phyloP scores from a whole-genome alignment of 2,329 filamentous ascomycete species.

The Microsporum audouinii region DNA sequence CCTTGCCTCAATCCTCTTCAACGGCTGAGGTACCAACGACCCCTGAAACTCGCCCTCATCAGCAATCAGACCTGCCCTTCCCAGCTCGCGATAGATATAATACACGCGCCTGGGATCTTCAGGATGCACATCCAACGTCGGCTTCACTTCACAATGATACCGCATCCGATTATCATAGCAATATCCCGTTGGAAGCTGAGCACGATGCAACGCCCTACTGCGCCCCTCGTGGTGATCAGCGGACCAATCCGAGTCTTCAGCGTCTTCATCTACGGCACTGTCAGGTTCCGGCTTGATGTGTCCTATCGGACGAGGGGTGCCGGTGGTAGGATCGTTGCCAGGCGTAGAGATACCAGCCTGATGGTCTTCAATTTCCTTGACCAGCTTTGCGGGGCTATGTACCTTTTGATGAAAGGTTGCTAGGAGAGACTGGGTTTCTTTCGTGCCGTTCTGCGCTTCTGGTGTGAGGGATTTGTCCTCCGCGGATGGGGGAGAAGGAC shows the following conservation, averaged over 20 bases:
- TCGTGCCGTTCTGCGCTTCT: neutral
- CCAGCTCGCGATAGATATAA: conserved; percentile 83
- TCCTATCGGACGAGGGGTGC: neutral
- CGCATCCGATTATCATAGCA: conserved; percentile 96
- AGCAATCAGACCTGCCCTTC: conserved; percentile 60
- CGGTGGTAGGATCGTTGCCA: neutral
- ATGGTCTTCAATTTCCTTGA: conserved; percentile 11
- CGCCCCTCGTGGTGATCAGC: conserved; percentile 23
- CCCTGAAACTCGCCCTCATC: conserved; percentile 45
- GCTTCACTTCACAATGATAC: conserved; percentile 75
- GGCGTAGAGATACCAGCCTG: conserved; percentile 7
- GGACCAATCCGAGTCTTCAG: conserved; percentile 30
- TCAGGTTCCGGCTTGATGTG: conserved; percentile 17
- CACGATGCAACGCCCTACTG: conserved; percentile 35
- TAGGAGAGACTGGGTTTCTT: conserved; percentile 10
- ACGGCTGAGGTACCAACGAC: conserved; percentile 41
- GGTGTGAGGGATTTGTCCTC: neutral
- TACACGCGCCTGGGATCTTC: conserved; percentile 90
- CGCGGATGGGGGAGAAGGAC: conserved; percentile 9
- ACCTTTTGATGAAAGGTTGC: conserved; percentile 16
- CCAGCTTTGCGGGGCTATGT: conserved; percentile 11
- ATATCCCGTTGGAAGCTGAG: conserved; percentile 57
- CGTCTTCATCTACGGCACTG: conserved; percentile 25
- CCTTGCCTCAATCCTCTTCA: conserved; percentile 63
- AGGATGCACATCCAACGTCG: conserved; percentile 63